Evolutionary conservation across 306 rosid genomes (phyloP).

Genomic region (Quercus variabilis): DNA sequence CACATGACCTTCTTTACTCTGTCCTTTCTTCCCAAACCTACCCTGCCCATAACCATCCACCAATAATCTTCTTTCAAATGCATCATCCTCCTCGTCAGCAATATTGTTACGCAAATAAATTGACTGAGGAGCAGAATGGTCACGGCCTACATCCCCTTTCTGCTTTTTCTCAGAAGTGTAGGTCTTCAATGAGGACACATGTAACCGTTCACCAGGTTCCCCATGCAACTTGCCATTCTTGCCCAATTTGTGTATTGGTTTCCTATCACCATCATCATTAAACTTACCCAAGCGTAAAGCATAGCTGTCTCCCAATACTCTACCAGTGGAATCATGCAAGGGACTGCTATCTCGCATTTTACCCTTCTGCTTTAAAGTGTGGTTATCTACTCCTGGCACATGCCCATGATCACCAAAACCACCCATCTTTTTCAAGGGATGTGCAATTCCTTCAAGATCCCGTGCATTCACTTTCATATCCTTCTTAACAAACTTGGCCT

Average conservation of each 20-base stretch:
- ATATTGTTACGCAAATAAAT: conserved; percentile 42
- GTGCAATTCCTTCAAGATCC: conserved; percentile 33
- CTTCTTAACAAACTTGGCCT: conserved; percentile 48
- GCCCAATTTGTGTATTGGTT: conserved; percentile 33
- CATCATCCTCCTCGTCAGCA: conserved; percentile 55
- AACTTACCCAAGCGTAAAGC: conserved; percentile 40
- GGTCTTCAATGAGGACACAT: conserved; percentile 38
- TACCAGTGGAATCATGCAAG: conserved; percentile 40
- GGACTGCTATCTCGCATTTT: conserved; percentile 46
- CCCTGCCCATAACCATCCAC: conserved; percentile 50
- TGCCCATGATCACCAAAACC: conserved; percentile 46
- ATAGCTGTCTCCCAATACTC: conserved; percentile 47
- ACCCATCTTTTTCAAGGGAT: conserved; percentile 42
- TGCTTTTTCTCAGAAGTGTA: conserved; percentile 44
- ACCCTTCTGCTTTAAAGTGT: conserved; percentile 66
- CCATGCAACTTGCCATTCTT: conserved; percentile 54
- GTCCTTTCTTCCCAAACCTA: conserved; percentile 48
- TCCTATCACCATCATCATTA: conserved; percentile 49
- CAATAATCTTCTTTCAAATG: conserved; percentile 36
- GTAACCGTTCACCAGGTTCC: conserved; percentile 47
- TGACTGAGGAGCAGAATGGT: conserved; percentile 39
- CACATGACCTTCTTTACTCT: conserved; percentile 40
- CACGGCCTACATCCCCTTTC: conserved; percentile 44
- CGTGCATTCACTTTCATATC: conserved; percentile 38
- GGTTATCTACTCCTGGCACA: conserved; percentile 42